Base-by-base conservation (phyloP, 225 moss, liverwort and hornwort genomes). In the Rhytidiadelphus loreus region DNA sequence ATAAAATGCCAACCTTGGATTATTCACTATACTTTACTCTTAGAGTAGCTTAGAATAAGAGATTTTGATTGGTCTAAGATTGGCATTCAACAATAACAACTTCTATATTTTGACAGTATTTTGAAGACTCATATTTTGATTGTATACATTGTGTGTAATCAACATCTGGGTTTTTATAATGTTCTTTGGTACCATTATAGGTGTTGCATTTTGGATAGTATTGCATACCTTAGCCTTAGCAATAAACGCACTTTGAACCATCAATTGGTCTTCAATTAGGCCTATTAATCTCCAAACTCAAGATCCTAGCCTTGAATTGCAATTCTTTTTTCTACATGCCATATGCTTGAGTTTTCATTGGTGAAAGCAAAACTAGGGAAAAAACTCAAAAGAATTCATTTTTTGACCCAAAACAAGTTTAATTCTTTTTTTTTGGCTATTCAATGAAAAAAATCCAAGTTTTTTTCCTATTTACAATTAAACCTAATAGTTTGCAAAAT, bases 381-480 rank as follows among this genome's bases (percentile, higher is more conserved):
- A 41, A 70, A 39, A 39, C 4, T 69, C 2, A 41, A 14, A 70
- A 70, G 3, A 41, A 70, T 25, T 22, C 4, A 13, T 69, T 23
- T 69, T 69, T 1, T 0, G 1, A 41, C 41, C 15, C 25, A 24
- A 70, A 41, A 70, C 8, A 10, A 70, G 8, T 26, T 41, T 41
- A 9, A 26, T 25, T 3, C 8, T 21, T 13, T 26, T 24, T 7
- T 8, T 70, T 70, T 70, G 25, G 4, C 5, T 43, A 70, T 41
- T 41, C 0, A 70, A 1, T 70, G 43, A 25, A 3, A 41, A 70
- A 70, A 41, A 70, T 41, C 0, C 0, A 0, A 2, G 0, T 25
- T 70, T 70, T 3, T 9, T 14, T 5, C 16, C 24, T 25, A 3
- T 8, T 14, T 73, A 19, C 4, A 74, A 74, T 19, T 18, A 73